Conservation (phyloP, 2,329 filamentous ascomycete genomes). For the Torrubiella hemipterigena region DNA sequence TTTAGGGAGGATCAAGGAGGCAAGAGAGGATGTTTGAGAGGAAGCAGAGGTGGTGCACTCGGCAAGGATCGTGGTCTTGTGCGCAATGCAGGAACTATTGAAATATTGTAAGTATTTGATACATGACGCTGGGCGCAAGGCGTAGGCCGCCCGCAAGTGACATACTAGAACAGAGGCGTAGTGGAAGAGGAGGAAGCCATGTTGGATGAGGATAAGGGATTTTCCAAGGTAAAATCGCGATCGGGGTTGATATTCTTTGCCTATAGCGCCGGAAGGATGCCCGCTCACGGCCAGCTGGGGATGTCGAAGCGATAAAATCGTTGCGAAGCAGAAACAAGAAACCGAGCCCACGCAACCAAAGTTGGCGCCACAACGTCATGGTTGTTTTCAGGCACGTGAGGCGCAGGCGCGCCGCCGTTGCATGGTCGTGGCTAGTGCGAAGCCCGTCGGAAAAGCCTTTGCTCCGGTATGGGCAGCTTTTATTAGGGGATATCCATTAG, state of each 20-base stretch:
- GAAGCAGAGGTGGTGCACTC: constrained; percentile 85
- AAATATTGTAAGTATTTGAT: constrained; percentile 4
- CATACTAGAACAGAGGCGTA: constrained; percentile 65
- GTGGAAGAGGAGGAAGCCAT: constrained; percentile 61
- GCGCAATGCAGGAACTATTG: constrained; percentile 77
- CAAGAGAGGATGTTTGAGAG: constrained; percentile 73
- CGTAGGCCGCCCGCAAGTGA: constrained; percentile 7
- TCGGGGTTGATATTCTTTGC: too few species aligned
- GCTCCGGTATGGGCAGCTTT: too few species aligned
- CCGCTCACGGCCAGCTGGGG: too few species aligned
- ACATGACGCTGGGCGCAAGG: neutral
- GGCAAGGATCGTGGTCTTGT: constrained; percentile 83
- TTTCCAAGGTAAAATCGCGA: constrained; percentile 1
- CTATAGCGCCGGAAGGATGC: too few species aligned
- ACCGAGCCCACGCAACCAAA: too few species aligned
- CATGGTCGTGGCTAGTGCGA: too few species aligned
- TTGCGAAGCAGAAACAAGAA: too few species aligned
- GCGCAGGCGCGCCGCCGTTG: too few species aligned
- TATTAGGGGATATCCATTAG: too few species aligned
- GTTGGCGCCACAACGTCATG: neutral
- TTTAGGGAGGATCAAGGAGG: constrained; percentile 89
- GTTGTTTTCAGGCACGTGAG: too few species aligned
- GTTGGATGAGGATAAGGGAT: constrained; percentile 9
- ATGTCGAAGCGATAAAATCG: too few species aligned
- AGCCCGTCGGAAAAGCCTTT: too few species aligned